phyloP scores from a whole-genome alignment of 345 rosid species.

The Streptanthus diversifolius region DNA sequence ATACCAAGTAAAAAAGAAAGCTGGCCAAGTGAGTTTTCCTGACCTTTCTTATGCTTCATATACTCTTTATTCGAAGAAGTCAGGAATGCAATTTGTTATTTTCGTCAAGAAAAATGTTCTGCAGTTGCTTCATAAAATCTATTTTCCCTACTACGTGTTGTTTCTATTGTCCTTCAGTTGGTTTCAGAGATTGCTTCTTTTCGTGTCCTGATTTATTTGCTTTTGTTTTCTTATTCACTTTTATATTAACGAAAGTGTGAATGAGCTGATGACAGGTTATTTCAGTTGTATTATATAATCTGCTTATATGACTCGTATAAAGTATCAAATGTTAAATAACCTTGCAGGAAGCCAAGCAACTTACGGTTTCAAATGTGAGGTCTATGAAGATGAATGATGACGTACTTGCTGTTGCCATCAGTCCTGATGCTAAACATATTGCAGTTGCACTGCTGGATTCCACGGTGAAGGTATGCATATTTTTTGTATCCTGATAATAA shows the following conservation, averaged over 20 bases:
- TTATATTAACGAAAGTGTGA: not conserved
- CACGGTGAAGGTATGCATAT: conserved; percentile 76
- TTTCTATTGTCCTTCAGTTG: not conserved
- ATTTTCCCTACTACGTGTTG: not conserved
- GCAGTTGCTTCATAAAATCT: not conserved
- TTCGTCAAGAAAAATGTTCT: not conserved
- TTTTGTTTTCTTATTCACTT: not conserved
- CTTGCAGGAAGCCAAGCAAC: conserved; percentile 62
- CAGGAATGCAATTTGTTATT: not conserved
- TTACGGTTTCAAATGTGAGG: conserved; percentile 59
- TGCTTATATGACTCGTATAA: not conserved
- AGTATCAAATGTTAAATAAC: not conserved
- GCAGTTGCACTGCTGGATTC: conserved; percentile 90
- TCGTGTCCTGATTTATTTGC: not conserved
- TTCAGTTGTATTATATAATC: not conserved
- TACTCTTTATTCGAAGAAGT: not conserved
- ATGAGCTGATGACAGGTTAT: not conserved
- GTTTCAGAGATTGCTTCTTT: not conserved
- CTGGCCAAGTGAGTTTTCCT: conserved; percentile 55
- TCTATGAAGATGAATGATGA: conserved; percentile 95
- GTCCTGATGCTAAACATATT: conserved; percentile 86
- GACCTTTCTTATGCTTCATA: conserved; percentile 2
- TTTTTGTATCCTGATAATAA: not conserved
- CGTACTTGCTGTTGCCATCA: conserved; percentile 75
- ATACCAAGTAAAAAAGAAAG: conserved; percentile 59